Evolutionary conservation across 139 green algal genomes (phyloP), one percentile per base, ranked within the genome.

Genomic region (Coccomyxa sp.): DNA sequence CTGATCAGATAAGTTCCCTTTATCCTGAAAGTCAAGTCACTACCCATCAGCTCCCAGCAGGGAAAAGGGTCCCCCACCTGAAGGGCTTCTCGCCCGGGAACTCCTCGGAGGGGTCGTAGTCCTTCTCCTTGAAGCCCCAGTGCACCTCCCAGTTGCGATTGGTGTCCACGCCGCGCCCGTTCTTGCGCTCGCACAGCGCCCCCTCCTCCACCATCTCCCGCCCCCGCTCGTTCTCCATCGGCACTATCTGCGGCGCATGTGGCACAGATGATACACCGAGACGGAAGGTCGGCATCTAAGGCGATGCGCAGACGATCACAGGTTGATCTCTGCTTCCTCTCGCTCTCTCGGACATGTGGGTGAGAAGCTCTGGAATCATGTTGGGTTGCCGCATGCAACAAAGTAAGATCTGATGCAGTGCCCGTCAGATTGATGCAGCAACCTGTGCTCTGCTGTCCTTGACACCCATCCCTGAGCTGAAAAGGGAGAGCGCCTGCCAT

Each of bases 81-180:
- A 94, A 95, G 7, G 93, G 86, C 14, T 40, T 72, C 0, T 76
- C 82, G 12, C 96, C 96, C 10, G 95, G 93, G 73, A 87, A 96
- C 88, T 99, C 96, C 83, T 99, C 96, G 0, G 73, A 68, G 0
- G 93, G 91, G 78, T 96, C 89, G 78, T 98, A 98, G 86, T 98
- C 94, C 73, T 88, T 87, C 85, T 98, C 96, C 83, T 98, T 98
- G 40, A 86, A 83, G 29, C 96, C 96, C 95, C 95, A 99, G 86
- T 99, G 91, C 38, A 98, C 84, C 55, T 76, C 88, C 87, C 89
- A 99, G 86, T 99, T 99, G 41, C 96, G 87, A 84, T 99, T 99
- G 75, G 90, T 84, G 83, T 99, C 96, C 71, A 99, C 96, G 9
- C 96, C 96, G 2, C 95, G 87, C 8, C 96, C 96, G 81, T 99